A percentile compares a stretch with the other conserved stretches of the same genome.
These are phyloP conservation scores for Dichotomocladium elegans DNA, from an alignment of 371 early-diverging fungal species.

Conservation along the genomic window DNA sequence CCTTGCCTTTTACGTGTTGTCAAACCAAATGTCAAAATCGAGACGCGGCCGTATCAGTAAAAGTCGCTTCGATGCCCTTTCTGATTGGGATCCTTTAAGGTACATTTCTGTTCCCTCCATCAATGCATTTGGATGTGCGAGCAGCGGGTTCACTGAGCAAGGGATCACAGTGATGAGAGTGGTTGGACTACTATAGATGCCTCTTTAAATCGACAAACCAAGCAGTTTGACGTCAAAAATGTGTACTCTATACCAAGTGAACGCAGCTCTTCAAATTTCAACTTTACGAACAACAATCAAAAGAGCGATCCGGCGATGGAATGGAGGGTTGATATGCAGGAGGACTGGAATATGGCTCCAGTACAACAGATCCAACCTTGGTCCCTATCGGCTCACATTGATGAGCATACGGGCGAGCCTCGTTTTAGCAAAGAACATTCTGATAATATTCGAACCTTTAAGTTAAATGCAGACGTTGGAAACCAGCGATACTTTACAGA, in stretches of 20 bases:
- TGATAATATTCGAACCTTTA: constrained; percentile 5
- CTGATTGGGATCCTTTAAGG: no score
- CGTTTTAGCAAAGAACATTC: constrained; percentile 4
- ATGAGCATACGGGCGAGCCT: not conserved
- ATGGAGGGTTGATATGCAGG: constrained; percentile 7
- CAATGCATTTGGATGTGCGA: no score
- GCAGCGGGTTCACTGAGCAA: no score
- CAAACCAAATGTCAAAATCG: no score
- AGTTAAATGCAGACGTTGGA: constrained; percentile 22
- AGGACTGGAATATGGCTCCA: constrained; percentile 10
- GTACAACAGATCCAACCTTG: not conserved
- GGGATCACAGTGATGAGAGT: no score
- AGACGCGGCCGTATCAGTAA: no score
- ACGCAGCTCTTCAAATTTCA: constrained; percentile 7
- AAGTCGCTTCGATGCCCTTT: no score
- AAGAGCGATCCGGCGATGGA: not conserved
- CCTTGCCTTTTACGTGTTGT: no score
- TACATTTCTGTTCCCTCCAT: no score
- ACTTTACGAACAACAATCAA: not conserved
- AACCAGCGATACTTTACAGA: constrained; percentile 20
- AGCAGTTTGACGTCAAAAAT: constrained; percentile 9
- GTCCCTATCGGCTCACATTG: not conserved
- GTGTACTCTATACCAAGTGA: not conserved
- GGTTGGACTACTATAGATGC: constrained; percentile 16
- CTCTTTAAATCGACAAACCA: constrained; percentile 10